These are phyloP conservation scores for Cyclotella distinguenda DNA, from an alignment of 108 stramenopile genomes.

Conservation along the genomic window DNA sequence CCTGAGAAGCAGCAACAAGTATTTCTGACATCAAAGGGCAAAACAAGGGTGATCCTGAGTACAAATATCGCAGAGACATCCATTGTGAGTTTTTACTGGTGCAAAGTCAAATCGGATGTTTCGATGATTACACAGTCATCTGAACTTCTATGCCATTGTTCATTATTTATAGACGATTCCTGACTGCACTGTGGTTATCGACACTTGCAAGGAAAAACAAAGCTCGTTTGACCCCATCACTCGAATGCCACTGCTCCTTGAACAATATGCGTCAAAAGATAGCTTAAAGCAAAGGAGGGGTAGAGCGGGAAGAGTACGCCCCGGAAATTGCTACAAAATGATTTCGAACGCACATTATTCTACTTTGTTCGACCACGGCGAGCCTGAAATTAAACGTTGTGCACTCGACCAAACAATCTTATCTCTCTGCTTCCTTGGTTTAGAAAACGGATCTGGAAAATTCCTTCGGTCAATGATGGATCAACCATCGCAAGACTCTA, in stretches of 20 bases:
- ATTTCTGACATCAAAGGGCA: conserved; percentile 72
- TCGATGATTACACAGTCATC: too few relatives aligned
- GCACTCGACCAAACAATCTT: conserved; percentile 84
- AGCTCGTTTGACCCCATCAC: conserved; percentile 82
- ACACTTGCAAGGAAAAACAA: conserved; percentile 85
- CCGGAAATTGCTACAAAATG: conserved; percentile 85
- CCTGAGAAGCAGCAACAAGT: conserved; percentile 87
- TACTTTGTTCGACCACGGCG: conserved; percentile 64
- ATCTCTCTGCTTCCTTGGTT: conserved; percentile 76
- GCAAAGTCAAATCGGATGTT: too few relatives aligned
- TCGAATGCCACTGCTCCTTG: conserved; percentile 85
- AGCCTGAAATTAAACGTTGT: conserved; percentile 78
- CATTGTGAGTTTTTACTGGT: too few relatives aligned
- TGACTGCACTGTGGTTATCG: conserved; percentile 88
- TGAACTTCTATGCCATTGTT: conserved; percentile 36
- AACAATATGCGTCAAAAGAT: conserved; percentile 77
- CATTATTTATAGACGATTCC: conserved; percentile 90
- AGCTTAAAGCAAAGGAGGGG: conserved; percentile 80
- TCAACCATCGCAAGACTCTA: conserved; percentile 61
- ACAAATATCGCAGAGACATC: conserved; percentile 95
- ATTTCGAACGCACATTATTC: conserved; percentile 57
- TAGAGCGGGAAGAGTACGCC: conserved; percentile 79
- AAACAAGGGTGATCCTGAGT: conserved; percentile 88
- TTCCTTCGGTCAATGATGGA: conserved; percentile 69
- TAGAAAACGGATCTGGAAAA: conserved; percentile 65